Evolutionary conservation across 345 rosid species (phyloP), one percentile per base, ranked within the genome.

Genomic region (Clarkia xantiana): DNA sequence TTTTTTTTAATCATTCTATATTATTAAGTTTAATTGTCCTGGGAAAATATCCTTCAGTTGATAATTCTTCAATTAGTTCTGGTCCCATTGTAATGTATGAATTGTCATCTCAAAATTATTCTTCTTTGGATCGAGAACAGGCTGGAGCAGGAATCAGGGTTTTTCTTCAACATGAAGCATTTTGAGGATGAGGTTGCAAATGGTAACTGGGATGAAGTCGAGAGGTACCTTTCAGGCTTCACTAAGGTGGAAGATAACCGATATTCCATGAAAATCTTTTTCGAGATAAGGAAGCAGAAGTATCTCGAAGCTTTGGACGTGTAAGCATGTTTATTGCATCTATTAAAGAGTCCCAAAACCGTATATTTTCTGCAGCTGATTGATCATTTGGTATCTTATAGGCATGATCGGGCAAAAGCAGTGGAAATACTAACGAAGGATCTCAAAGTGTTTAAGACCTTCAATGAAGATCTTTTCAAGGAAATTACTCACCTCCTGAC

Each of bases 401-500:
- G 97, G 71, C 73, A 76, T 52, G 95, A 90, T 44, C 79, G 76
- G 64, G 70, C 84, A 0, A 86, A 82, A 68, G 96, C 82, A 16
- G 86, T 86, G 54, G 96, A 86, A 58, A 75, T 90, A 58, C 71
- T 90, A 49, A 85, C 72, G 34, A 72, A 67, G 41, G 97, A 86
- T 68, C 69, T 90, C 78, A 90, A 86, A 62, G 84, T 83, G 41
- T 90, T 90, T 58, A 70, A 91, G 2, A 75, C 94, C 4, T 86
- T 86, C 69, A 83, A 83, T 56, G 97, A 81, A 64, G 97, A 81
- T 10, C 75, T 86, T 52, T 90, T 69, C 71, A 86, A 81, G 68
- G 97, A 90, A 59, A 79, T 90, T 50, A 90, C 95, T 51, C 97
- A 81, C 54, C 88, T 90, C 40, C 66, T 90, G 16, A 77, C 91